Base-by-base conservation (phyloP, 106 monocot species). In the Acorus calamus region DNA sequence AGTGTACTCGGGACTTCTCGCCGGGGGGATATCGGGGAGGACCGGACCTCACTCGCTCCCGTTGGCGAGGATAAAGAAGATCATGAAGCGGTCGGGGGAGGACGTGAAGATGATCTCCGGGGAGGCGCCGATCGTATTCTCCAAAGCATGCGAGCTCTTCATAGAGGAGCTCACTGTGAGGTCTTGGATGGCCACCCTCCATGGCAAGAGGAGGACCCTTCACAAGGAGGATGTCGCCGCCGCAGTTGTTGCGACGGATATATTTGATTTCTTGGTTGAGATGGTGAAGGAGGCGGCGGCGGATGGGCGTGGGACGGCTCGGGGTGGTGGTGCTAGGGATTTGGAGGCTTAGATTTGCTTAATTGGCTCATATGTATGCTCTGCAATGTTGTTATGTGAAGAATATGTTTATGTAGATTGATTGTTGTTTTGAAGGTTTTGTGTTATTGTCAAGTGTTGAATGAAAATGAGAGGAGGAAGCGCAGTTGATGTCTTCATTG, bases 51-150 rank as follows among this genome's bases (percentile, higher is more conserved):
- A 77, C 61, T 52, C 71, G 10, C 71, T 77, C 11, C 77, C 77
- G 11, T 55, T 77, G 9, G 71, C 77, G 14, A 71, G 77, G 66
- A 77, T 76, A 70, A 76, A 76, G 70, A 70, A 70, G 76, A 76
- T 76, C 42, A 76, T 76, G 76, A 76, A 76, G 65, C 56, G 59
- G 61, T 74, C 74, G 5, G 67, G 74, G 49, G 62, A 55, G 56
- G 61, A 46, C 45, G 61, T 62, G 62, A 71, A 14, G 72, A 72
- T 78, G 78, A 78, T 78, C 10, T 73, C 78, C 0, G 72, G 72
- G 7, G 78, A 78, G 67, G 78, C 78, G 4, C 78, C 78, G 4
- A 63, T 78, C 4, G 68, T 78, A 5, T 72, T 78, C 58, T 78
- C 72, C 11, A 78, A 73, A 54, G 78, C 72, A 0, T 78, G 78